Base-by-base conservation (phyloP, 129 eudicot genomes). In the Logfia minima region DNA sequence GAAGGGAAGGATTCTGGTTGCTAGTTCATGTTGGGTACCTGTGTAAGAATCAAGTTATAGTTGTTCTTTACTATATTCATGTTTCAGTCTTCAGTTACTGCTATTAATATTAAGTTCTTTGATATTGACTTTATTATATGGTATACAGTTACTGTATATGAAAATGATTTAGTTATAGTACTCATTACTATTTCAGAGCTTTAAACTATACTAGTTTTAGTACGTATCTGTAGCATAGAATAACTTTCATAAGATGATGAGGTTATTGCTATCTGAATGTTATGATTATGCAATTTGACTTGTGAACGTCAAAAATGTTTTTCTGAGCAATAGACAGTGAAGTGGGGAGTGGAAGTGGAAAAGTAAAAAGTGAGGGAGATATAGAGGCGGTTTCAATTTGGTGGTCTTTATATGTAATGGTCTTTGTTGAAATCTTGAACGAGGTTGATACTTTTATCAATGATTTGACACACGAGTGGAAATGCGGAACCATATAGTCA, bases 11-110 rank as follows among this genome's bases (percentile, higher is more conserved):
- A 80, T 86, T 2, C 45, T 89, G 62, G 71, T 79, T 82, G 93
- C 90, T 34, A 84, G 83, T 69, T 91, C 91, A 17, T 88, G 92
- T 82, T 91, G 93, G 90, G 77, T 77, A 55, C 88, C 90, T 11
- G 84, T 77, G 1, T 81, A 88, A 76, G 24, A 61, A 53, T 67
- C 19, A 32, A 35, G 63, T 26, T 71, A 48, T 3, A 11, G 4
- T 3, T 48, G 51, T 31, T 48, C 14, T 13, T 29, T 43, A 11
- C 37, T 45, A 21, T 45, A 1, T 45, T 70, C 39, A 0, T 55
- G 55, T 19, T 72, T 72, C 19, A 1, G 3, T 48, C 18, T 48
- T 48, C 41, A 55, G 51, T 29, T 48, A 48, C 5, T 23, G 67
- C 37, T 8, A 23, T 23, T 62, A 45, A 29, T 3, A 7, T 72